Conservation (phyloP, 2,329 filamentous ascomycete genomes). For the Phyllosticta citrichinensis region DNA sequence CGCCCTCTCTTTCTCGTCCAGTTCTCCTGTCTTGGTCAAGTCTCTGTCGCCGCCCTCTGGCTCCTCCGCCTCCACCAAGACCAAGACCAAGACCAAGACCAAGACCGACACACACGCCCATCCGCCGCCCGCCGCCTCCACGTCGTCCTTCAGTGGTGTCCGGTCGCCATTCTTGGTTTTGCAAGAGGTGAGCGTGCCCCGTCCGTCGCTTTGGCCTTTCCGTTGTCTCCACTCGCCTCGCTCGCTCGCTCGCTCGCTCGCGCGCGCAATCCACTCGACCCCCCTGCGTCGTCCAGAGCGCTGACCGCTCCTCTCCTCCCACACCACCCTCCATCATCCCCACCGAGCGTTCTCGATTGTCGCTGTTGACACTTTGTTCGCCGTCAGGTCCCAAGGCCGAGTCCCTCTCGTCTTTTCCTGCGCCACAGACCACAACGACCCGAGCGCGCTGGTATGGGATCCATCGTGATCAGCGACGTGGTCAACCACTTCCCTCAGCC, state of each 20-base stretch:
- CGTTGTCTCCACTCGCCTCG: not conserved
- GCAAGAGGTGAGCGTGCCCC: not conserved
- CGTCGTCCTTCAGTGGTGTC: not conserved
- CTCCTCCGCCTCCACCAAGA: not conserved
- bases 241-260: not conserved
- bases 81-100: too few species aligned
- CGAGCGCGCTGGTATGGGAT: slow-evolving; percentile 45
- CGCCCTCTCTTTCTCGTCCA: not conserved
- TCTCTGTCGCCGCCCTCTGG: too few species aligned
- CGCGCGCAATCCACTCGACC: slow-evolving; percentile 4
- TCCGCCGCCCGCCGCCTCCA: not conserved
- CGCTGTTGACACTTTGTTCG: slow-evolving; percentile 4
- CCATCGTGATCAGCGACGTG: slow-evolving; percentile 56
- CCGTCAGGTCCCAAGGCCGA: slow-evolving; percentile 1
- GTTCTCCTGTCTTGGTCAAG: not conserved
- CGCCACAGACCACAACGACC: not conserved
- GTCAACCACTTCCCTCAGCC: slow-evolving; percentile 59
- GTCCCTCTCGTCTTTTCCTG: not conserved
- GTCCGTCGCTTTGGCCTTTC: not conserved
- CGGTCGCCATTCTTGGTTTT: not conserved
- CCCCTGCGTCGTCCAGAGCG: slow-evolving; percentile 9
- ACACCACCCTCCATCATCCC: slow-evolving; percentile 6
- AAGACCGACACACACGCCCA: too few species aligned
- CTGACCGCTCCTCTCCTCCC: slow-evolving; percentile 10
- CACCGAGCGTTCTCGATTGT: not conserved